Conservation (phyloP, 306 rosid genomes). For the Lathyrus oleraceus region DNA sequence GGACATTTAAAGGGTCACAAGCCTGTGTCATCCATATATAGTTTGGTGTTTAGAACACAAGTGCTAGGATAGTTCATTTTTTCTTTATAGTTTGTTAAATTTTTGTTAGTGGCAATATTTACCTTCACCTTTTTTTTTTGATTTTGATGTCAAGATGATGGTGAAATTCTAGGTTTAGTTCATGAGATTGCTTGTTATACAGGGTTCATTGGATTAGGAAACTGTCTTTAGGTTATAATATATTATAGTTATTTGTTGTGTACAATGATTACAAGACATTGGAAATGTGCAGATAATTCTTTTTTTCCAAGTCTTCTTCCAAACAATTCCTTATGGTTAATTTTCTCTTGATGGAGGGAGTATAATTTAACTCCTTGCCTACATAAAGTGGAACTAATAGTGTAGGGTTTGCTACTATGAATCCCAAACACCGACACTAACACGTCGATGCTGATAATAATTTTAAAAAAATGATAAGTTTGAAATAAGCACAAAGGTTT, state of each 20-base stretch:
- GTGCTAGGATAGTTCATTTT: slow-evolving; percentile 53
- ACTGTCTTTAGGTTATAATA: slow-evolving; percentile 59
- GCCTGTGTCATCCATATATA: slow-evolving; percentile 54
- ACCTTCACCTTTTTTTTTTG: slow-evolving; percentile 36
- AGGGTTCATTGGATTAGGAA: slow-evolving; percentile 66
- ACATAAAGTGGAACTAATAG: neutral
- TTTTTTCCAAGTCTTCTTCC: slow-evolving; percentile 40
- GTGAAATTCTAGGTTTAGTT: slow-evolving; percentile 68
- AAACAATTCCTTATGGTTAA: neutral
- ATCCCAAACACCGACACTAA: too few relatives aligned
- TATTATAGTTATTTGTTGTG: slow-evolving; percentile 69
- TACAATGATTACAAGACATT: slow-evolving; percentile 58
- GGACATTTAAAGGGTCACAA: slow-evolving; percentile 42
- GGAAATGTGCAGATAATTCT: slow-evolving; percentile 85
- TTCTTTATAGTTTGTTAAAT: slow-evolving; percentile 44
- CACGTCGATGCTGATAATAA: too few relatives aligned
- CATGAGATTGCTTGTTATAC: slow-evolving; percentile 67
- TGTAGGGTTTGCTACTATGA: neutral
- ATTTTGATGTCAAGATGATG: slow-evolving; percentile 52
- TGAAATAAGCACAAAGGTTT: too few relatives aligned
- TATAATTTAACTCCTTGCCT: neutral
- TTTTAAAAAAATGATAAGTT: too few relatives aligned
- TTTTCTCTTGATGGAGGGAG: neutral
- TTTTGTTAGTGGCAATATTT: slow-evolving; percentile 64
- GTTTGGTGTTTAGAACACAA: slow-evolving; percentile 57